Evolutionary conservation across 1,284 basidiomycete genomes (phyloP).

Genomic region (Melampsora americana): DNA sequence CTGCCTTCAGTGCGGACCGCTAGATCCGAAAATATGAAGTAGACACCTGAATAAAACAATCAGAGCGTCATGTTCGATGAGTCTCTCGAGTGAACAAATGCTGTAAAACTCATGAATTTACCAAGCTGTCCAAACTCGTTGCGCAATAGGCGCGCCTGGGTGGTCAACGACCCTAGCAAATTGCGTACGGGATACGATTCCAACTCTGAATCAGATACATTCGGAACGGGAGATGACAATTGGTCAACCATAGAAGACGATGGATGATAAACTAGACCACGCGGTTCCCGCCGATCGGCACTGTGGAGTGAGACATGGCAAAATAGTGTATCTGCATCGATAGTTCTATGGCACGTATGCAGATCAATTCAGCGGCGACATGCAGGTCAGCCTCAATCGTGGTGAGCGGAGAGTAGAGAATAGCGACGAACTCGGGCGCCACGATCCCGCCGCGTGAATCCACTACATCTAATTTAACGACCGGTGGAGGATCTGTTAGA

Average conservation of each 20-base stretch:
- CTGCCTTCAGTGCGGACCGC: neutral
- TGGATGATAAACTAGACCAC: neutral
- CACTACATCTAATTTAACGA: constrained; percentile 1
- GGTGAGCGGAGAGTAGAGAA: neutral
- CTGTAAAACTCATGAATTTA: neutral
- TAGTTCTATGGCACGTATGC: neutral
- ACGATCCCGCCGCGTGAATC: neutral
- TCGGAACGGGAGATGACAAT: neutral
- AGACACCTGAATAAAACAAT: neutral
- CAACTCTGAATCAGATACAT: neutral
- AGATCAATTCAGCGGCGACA: neutral
- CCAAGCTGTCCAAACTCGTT: constrained; percentile 10
- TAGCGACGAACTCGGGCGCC: constrained; percentile 5
- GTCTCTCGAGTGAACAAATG: no score
- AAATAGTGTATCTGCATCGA: constrained; percentile 7
- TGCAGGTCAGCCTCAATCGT: neutral
- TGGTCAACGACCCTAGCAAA: constrained; percentile 6
- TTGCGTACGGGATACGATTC: neutral
- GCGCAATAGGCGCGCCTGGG: constrained; percentile 3
- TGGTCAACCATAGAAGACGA: neutral
- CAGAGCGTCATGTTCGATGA: no score
- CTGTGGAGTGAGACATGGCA: constrained; percentile 7
- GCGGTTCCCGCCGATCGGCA: neutral
- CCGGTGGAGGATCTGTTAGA: neutral
- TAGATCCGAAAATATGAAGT: constrained; percentile 1